Conservation (phyloP, 2,329 filamentous ascomycete genomes). For the Dendrostoma leiphaemia region DNA sequence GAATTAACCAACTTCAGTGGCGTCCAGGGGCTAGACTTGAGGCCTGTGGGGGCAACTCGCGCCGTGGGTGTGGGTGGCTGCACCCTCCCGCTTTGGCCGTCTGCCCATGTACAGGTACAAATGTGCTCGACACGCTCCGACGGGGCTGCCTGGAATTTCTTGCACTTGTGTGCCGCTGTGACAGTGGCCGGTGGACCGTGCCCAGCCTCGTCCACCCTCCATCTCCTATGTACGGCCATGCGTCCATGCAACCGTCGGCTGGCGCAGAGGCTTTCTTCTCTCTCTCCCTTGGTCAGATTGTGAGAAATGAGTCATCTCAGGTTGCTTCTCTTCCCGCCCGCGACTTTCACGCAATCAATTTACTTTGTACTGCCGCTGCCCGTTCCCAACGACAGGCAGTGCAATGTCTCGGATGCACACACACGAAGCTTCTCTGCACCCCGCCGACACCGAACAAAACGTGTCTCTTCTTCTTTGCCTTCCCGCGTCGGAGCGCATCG, state of each 20-base stretch:
- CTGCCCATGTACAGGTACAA: constrained; percentile 19
- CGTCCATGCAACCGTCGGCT: background rate
- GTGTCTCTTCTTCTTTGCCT: background rate
- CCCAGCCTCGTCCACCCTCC: constrained; percentile 16
- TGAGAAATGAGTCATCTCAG: constrained; percentile 18
- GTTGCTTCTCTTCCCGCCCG: constrained; percentile 6
- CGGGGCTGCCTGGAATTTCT: constrained; percentile 11
- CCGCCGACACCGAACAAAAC: background rate
- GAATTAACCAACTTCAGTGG: constrained; percentile 17
- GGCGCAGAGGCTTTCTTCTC: background rate
- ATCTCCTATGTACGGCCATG: background rate
- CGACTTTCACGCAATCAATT: constrained; percentile 10
- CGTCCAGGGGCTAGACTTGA: constrained; percentile 15
- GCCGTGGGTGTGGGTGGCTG: constrained; percentile 17
- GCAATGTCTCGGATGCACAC: constrained; percentile 5
- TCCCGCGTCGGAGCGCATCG: too few species aligned
- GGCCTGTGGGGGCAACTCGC: constrained; percentile 19
- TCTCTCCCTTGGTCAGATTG: background rate
- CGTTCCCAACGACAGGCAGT: background rate
- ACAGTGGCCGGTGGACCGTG: constrained; percentile 16
- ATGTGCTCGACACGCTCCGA: background rate
- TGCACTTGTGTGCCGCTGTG: constrained; percentile 16
- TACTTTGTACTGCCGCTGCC: constrained; percentile 4
- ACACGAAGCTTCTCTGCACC: background rate
- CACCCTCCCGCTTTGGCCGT: background rate